Base-by-base conservation (phyloP, 169 alveolate species). In the Babesia bigemina region DNA sequence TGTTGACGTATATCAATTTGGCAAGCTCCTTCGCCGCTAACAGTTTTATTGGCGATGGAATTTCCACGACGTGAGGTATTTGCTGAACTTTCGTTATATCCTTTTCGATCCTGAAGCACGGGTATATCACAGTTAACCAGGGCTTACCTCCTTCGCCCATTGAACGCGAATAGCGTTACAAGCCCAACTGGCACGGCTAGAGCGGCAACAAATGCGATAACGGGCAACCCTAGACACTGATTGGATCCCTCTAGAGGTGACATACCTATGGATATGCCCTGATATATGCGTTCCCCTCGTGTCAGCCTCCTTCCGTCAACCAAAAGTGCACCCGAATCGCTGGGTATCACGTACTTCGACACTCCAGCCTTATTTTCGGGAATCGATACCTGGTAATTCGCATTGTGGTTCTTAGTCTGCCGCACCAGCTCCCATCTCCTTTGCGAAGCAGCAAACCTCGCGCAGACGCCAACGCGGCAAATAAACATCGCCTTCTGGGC, bases 261-360 rank as follows among this genome's bases (percentile, higher is more conserved):
- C 48, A 17, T 57, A 71, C 69, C 70, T 44, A 71, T 47, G 1
- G 81, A 56, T 4, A 71, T 12, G 11, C 53, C 11, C 70, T 71
- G 81, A 33, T 71, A 71, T 7, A 56, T 16, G 29, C 70, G 69
- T 22, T 71, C 81, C 13, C 71, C 81, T 11, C 28, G 70, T 11
- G 28, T 47, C 0, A 71, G 52, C 21, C 62, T 39, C 14, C 13
- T 11, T 19, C 66, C 49, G 1, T 71, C 81, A 21, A 71, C 70
- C 44, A 71, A 60, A 6, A 71, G 62, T 4, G 81, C 70, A 24
- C 56, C 70, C 6, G 70, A 58, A 26, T 71, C 36, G 19, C 59
- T 55, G 0, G 81, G 81, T 22, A 57, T 56, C 47, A 8, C 17
- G 36, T 71, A 71, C 28, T 50, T 28, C 14, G 66, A 50, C 19